Percentiles rank a stretch among this genome's conserved stretches.
Evolutionary conservation across 1,284 basidiomycete genomes (phyloP).

Genomic region (Hymenochaete sp.): DNA sequence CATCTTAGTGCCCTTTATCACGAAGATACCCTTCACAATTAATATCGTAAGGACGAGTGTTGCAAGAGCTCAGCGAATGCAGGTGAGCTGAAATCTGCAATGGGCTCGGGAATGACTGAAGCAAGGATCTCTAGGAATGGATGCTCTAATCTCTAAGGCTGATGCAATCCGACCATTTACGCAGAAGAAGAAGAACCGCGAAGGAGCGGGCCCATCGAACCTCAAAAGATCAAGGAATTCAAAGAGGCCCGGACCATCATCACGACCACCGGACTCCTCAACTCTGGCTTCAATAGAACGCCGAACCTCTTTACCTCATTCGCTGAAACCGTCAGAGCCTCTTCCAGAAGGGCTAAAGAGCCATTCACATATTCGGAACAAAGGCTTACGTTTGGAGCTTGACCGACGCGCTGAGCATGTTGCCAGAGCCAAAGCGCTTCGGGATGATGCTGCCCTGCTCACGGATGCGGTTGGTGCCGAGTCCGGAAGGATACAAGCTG

Average conservation of each 20-base stretch:
- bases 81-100: no score
- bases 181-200: conserved; percentile 27
- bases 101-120: no score
- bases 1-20: no score
- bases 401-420: conserved; percentile 50
- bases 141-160: conserved; percentile 63
- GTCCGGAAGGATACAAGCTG: conserved; percentile 62
- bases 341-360: conserved; percentile 36
- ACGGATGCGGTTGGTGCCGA: conserved; percentile 45
- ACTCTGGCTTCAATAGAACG: conserved; percentile 53
- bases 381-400: conserved; percentile 66
- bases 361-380: conserved; percentile 62
- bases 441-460: conserved; percentile 59
- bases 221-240: conserved; percentile 4
- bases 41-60: no score
- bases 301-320: conserved; percentile 50
- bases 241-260: conserved; percentile 19
- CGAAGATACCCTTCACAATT: no score
- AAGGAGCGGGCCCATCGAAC: conserved; percentile 27
- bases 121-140: no score
- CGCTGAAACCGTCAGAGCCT: conserved; percentile 40
- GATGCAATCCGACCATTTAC: conserved; percentile 45
- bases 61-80: no score
- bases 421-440: conserved; percentile 45
- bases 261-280: conserved; percentile 32